Evolutionary conservation across 768 basidiomycete genomes (phyloP).

Genomic region (Boletus coccyginus): DNA sequence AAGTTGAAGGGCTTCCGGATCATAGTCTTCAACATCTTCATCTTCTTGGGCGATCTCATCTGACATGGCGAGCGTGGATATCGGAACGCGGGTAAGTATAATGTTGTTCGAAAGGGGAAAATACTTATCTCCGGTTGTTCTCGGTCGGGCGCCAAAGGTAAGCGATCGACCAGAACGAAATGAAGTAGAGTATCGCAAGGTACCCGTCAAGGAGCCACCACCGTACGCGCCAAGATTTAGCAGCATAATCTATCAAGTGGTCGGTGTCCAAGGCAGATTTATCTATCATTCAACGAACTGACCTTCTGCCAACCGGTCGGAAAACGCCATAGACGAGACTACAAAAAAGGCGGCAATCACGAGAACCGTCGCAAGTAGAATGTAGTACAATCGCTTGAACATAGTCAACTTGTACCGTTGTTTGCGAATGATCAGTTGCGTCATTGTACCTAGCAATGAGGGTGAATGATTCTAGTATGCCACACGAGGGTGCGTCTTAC

Average conservation of each 20-base stretch:
- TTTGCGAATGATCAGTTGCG: constrained; percentile 80
- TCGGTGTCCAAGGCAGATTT: background rate
- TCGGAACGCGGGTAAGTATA: constrained; percentile 27
- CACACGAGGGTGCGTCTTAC: constrained; percentile 39
- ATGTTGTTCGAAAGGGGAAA: background rate
- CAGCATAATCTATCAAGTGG: constrained; percentile 73
- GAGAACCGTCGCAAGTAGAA: constrained; percentile 78
- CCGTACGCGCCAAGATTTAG: constrained; percentile 82
- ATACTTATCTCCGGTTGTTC: constrained; percentile 80
- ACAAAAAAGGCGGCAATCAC: constrained; percentile 89
- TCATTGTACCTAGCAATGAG: constrained; percentile 68
- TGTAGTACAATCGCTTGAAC: constrained; percentile 85
- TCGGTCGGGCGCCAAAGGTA: constrained; percentile 94
- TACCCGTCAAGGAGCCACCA: constrained; percentile 99
- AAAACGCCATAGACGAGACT: constrained; percentile 87
- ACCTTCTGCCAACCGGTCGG: constrained; percentile 90
- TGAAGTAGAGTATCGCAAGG: constrained; percentile 83
- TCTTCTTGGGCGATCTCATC: constrained; percentile 96
- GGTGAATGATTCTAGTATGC: background rate
- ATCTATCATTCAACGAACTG: constrained; percentile 11
- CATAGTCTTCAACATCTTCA: constrained; percentile 91
- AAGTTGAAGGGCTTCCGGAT: constrained; percentile 69
- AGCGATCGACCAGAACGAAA: constrained; percentile 75
- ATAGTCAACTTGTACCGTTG: constrained; percentile 83
- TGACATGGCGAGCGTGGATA: constrained; percentile 84